Base-by-base conservation (phyloP, 805 yeast species). In the Alloascoidea africana region DNA sequence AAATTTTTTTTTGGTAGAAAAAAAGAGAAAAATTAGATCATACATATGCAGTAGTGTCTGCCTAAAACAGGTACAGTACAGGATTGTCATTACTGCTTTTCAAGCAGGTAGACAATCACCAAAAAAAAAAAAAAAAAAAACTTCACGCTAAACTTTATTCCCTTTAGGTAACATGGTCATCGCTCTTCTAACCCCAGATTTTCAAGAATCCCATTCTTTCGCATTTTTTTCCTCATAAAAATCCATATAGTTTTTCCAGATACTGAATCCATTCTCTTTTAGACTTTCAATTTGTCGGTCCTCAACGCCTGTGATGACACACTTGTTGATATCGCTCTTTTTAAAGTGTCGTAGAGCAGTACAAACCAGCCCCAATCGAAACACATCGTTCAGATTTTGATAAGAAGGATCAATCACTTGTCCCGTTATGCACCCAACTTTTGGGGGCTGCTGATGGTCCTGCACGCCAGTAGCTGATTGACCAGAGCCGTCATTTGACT, bases 321-420 rank as follows among this genome's bases (percentile, higher is more conserved):
- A 49, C 6, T 50, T 44, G 27, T 47, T 51, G 36, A 51, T 47
- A 8, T 49, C 50, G 35, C 53, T 51, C 18, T 47, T 43, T 45
- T 65, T 67, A 41, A 66, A 53, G 41, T 60, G 67, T 4, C 73
- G 62, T 13, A 70, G 63, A 4, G 66, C 73, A 37, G 76, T 66
- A 43, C 77, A 72, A 5, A 73, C 66, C 41, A 73, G 60, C 0
- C 80, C 80, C 44, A 66, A 59, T 41, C 63, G 67, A 53, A 73
- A 67, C 2, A 72, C 70, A 38, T 68, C 71, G 4, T 67, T 62
- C 45, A 73, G 59, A 42, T 67, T 69, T 17, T 66, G 63, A 48
- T 70, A 70, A 33, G 60, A 58, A 14, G 71, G 70, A 43, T 71
- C 76, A 17, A 70, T 66, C 18, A 72, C 60, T 2, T 73, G 61